Conservation (phyloP, 2,329 filamentous ascomycete species). For the Akanthomyces dipterigenus region DNA sequence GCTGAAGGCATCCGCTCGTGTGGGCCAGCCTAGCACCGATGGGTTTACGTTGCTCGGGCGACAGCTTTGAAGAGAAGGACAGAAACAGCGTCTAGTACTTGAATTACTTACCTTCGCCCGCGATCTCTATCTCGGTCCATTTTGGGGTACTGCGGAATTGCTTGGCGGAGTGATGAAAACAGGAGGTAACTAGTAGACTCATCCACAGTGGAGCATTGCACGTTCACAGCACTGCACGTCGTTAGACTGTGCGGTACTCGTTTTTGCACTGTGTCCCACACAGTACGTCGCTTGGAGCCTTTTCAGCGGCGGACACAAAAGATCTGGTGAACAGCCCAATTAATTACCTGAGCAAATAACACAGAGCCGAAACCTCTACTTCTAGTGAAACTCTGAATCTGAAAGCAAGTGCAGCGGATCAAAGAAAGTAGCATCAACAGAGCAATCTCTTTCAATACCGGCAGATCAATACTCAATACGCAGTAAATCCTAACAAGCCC, state of each 20-base stretch:
- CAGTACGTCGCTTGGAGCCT: not conserved
- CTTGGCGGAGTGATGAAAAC: not conserved
- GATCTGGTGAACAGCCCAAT: not conserved
- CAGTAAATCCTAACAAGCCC: not conserved
- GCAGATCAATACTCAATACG: not conserved
- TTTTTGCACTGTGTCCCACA: not conserved
- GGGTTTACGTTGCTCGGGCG: not conserved
- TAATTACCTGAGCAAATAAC: not conserved
- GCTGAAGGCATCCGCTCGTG: not conserved
- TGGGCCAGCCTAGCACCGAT: not conserved
- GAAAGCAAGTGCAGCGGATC: not conserved
- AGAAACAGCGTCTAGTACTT: not conserved
- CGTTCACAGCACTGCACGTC: not conserved
- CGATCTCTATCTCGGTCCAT: conserved; percentile 16
- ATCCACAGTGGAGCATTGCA: not conserved
- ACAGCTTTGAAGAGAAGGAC: not conserved
- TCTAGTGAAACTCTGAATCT: not conserved
- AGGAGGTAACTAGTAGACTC: not conserved
- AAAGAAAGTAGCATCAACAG: not conserved
- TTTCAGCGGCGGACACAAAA: not conserved
- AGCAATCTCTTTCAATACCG: not conserved
- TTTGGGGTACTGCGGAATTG: not conserved
- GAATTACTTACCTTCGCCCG: conserved; percentile 12
- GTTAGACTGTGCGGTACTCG: not conserved
- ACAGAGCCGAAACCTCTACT: not conserved